Base-by-base conservation (phyloP, 2,329 filamentous ascomycete genomes). In the Fonsecaea pedrosoi region DNA sequence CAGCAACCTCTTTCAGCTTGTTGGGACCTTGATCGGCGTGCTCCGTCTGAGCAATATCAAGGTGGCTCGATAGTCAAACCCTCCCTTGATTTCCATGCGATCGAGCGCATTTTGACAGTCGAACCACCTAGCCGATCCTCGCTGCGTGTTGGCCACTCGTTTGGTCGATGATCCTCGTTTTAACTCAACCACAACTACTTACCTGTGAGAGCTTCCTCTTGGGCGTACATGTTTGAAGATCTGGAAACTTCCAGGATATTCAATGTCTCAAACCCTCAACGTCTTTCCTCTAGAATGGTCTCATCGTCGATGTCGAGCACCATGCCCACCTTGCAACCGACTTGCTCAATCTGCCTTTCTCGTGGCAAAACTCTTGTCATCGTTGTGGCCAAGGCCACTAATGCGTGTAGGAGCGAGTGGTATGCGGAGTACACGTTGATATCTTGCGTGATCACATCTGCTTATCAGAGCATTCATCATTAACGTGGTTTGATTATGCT, bases 21-120 rank as follows among this genome's bases (percentile, higher is more conserved):
- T 55, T 62, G 50, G 60, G 53, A 56, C 25, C 15, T n/a, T 25
- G 53, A 62, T 56, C 60, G 60, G 50, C 50, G 60, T 38, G 35
- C 60, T 62, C 60, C 59, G 59, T 5, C 45, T 50, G 45, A 50
- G 21, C 45, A 25, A 12, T 12, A 21, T 50, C 45, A 25, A 25
- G 45, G 45, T 12, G 9, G 18, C 8, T 50, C 45, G 45, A 50
- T 21, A 50, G 18, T 21, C 45, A 50, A 25, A 50, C 18, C 45
- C 25, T 50, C 45, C 18, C 45, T 25, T 10, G 45, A 25, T 12
- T 18, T 25, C 45, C 42, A 8, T 50, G 18, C 21, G 45, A 50
- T 50, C 18, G 45, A 12, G 18, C 18, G 30, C 45, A 38, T 25
- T 50, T 48, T 25, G 45, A 50, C 25, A 9, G 9, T 50, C 45